Conservation (phyloP, 306 rosid genomes). For the Dryas drummondii region DNA sequence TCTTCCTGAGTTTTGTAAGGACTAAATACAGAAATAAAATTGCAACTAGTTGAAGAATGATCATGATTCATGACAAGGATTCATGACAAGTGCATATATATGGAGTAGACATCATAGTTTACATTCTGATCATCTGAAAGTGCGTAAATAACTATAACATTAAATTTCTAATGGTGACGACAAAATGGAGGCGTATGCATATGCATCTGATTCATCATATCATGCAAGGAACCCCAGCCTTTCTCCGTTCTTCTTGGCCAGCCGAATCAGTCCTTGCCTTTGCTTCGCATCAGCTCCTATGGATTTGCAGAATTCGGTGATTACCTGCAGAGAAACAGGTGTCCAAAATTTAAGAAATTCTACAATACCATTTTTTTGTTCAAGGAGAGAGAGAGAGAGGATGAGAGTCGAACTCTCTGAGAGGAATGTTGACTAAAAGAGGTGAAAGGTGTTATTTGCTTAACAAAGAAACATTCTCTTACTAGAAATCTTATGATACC, state of each 20-base stretch:
- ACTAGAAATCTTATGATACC: too few relatives aligned
- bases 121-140: conserved; percentile 34
- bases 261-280: conserved; percentile 92
- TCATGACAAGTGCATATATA: conserved; percentile 27
- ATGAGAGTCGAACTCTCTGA: neutral
- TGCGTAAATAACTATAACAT: conserved; percentile 21
- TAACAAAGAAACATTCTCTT: too few relatives aligned
- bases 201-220: conserved; percentile 5
- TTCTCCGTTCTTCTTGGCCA: conserved; percentile 99
- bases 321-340: conserved; percentile 50
- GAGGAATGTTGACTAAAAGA: neutral
- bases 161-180: conserved; percentile 38
- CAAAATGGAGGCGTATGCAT: conserved; percentile 34
- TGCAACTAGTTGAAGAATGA: conserved; percentile 40
- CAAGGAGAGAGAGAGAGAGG: neutral
- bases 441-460: neutral
- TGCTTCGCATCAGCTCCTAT: conserved; percentile 97
- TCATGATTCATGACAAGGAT: conserved; percentile 25
- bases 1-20: too few relatives aligned
- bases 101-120: conserved; percentile 35
- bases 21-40: neutral
- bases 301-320: conserved; percentile 96
- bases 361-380: neutral
- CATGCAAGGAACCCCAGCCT: conserved; percentile 94
- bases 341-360: neutral